Evolutionary conservation across 2,329 filamentous ascomycete species (phyloP).

Genomic region (Ceratocystis eucalypticola): DNA sequence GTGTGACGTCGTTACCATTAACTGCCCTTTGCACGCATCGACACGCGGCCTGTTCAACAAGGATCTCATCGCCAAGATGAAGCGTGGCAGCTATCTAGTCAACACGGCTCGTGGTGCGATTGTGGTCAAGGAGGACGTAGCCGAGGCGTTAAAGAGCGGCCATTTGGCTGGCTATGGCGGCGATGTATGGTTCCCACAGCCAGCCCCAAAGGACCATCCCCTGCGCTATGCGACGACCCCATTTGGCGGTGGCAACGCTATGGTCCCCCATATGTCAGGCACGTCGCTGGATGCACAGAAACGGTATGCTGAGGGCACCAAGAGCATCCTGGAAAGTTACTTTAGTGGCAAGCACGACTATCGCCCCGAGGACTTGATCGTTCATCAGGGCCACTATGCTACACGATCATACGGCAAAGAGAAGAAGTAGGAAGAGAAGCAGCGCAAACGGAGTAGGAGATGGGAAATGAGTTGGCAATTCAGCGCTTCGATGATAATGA

Average conservation of each 20-base stretch:
- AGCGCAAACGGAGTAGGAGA: slow-evolving; percentile 32
- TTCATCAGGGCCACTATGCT: slow-evolving; percentile 78
- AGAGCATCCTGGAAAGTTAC: slow-evolving; percentile 85
- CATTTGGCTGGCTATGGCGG: slow-evolving; percentile 83
- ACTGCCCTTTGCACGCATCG: slow-evolving; percentile 98
- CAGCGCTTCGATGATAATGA: neutral
- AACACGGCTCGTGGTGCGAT: slow-evolving; percentile 99
- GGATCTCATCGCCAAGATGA: slow-evolving; percentile 97
- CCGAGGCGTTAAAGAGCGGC: slow-evolving; percentile 78
- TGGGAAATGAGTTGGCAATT: neutral
- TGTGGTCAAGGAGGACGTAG: slow-evolving; percentile 98
- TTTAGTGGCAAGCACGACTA: slow-evolving; percentile 81
- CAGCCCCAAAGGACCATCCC: slow-evolving; percentile 81
- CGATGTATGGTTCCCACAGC: slow-evolving; percentile 96
- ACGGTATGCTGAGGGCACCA: slow-evolving; percentile 75
- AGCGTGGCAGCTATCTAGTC: slow-evolving; percentile 93
- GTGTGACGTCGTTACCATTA: slow-evolving; percentile 97
- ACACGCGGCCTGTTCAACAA: slow-evolving; percentile 96
- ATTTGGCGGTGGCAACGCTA: slow-evolving; percentile 94
- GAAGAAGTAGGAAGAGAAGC: slow-evolving; percentile 9
- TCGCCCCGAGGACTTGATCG: slow-evolving; percentile 78
- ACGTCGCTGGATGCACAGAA: slow-evolving; percentile 97
- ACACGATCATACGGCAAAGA: slow-evolving; percentile 80
- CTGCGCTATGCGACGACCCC: slow-evolving; percentile 88
- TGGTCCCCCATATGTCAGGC: slow-evolving; percentile 97